A percentile compares a stretch with the other conserved stretches of the same genome.
Conservation (phyloP, 2,329 filamentous ascomycete species). For the Diplodia corticola region DNA sequence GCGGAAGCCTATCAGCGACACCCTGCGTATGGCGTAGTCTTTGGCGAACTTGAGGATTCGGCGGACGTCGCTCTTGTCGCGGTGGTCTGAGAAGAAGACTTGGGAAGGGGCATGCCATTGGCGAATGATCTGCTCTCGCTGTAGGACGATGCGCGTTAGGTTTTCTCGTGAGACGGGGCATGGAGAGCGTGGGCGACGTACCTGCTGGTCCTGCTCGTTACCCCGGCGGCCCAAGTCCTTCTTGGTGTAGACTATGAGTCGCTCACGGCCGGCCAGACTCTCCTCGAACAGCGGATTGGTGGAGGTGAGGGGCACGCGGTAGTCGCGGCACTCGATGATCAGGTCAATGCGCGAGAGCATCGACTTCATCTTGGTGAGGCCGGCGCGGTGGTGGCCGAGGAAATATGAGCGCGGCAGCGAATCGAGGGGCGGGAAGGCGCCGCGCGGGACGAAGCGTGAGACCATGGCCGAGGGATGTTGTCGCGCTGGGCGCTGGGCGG, state of each 20-base stretch:
- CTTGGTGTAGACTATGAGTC: constrained; percentile 90
- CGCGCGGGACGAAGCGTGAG: constrained; percentile 69
- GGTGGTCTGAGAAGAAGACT: constrained; percentile 55
- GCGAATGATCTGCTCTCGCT: constrained; percentile 54
- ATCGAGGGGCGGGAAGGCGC: constrained; percentile 68
- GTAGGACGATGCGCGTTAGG: constrained; percentile 24
- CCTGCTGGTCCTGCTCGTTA: constrained; percentile 28
- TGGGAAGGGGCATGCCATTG: constrained; percentile 55
- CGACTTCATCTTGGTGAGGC: constrained; percentile 77
- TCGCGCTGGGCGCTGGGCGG: not conserved
- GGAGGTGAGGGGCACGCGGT: constrained; percentile 83
- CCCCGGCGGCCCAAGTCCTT: constrained; percentile 65
- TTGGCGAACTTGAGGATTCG: constrained; percentile 55
- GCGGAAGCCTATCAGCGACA: constrained; percentile 74
- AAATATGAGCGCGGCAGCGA: constrained; percentile 89
- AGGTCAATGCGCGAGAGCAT: constrained; percentile 79
- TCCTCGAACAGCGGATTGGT: constrained; percentile 88
- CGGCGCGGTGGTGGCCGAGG: constrained; percentile 86
- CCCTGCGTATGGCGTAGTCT: constrained; percentile 47
- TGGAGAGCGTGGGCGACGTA: not conserved
- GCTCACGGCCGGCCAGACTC: constrained; percentile 68
- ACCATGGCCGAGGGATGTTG: constrained; percentile 28
- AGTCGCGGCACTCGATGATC: constrained; percentile 92
- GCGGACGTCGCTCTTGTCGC: constrained; percentile 46
- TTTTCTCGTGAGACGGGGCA: not conserved